Conservation (phyloP, 768 basidiomycete genomes). For the Hygrocybe punicea region DNA sequence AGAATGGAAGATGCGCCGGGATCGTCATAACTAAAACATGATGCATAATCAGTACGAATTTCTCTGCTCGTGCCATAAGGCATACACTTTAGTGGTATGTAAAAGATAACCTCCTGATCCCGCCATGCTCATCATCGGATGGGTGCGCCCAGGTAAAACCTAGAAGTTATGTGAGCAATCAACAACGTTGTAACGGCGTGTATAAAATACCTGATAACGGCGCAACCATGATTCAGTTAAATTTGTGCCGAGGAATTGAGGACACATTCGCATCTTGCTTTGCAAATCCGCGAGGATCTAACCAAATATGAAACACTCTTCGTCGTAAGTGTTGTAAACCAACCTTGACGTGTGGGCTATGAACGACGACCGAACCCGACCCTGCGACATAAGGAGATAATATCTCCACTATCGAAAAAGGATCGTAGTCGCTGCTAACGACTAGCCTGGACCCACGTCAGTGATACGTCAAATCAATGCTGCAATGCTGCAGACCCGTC, state of each 20-base stretch:
- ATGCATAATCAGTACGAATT: not conserved
- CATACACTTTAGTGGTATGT: conserved; percentile 81
- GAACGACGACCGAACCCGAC: conserved; percentile 81
- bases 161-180: conserved; percentile 13
- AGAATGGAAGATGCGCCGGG: conserved; percentile 55
- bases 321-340: conserved; percentile 1
- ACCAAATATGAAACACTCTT: not conserved
- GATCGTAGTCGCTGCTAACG: conserved; percentile 81
- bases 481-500: conserved; percentile 59
- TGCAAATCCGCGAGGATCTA: conserved; percentile 80
- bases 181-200: not conserved
- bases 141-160: conserved; percentile 92
- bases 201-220: conserved; percentile 69
- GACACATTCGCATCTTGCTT: conserved; percentile 58
- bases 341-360: conserved; percentile 79
- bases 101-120: conserved; percentile 88
- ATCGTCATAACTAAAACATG: conserved; percentile 56
- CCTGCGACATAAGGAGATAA: conserved; percentile 77
- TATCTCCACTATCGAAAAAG: conserved; percentile 71
- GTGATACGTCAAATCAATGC: not conserved
- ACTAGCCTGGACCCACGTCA: conserved; percentile 51
- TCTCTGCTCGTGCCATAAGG: not conserved
- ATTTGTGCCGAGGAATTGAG: conserved; percentile 70
- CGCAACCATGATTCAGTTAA: conserved; percentile 86
- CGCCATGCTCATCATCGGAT: conserved; percentile 89